Evolutionary conservation across 768 basidiomycete species (phyloP), one percentile per base, ranked within the genome.

Genomic region (Lactarius akahatsu): DNA sequence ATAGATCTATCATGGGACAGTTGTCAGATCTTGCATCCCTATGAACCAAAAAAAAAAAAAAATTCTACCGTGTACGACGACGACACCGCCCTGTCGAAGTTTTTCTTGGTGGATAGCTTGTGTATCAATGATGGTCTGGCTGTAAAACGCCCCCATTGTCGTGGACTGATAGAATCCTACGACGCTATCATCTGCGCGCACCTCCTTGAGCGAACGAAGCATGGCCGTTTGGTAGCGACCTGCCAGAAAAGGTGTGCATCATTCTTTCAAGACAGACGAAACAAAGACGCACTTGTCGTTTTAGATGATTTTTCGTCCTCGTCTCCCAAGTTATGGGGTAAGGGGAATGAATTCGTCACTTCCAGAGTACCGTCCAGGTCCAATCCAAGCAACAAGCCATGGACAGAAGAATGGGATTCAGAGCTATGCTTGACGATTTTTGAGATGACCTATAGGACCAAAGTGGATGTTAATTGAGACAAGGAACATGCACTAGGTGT

Each of bases 161-260:
- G 89, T 93, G 54, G 91, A 91, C 74, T 96, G 93, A 79, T 98
- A 98, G 77, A 96, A 94, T 45, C 96, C 96, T 63, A 97, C 90
- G 40, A 95, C 86, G 70, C 88, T 93, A 77, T 96, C 94, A 73
- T 96, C 94, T 43, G 88, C 86, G 72, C 92, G 90, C 62, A 96
- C 94, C 75, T 96, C 94, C 74, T 92, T 91, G 73, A 98, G 81
- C 28, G 91, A 89, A 63, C 91, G 86, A 56, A 95, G 80, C 92
- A 95, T 92, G 64, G 87, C 83, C 41, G 84, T 80, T 77, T 95
- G 92, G 75, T 94, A 94, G 55, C 91, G 89, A 63, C 83, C 89
- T 92, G 72, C 38, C 55, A 58, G 70, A 18, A 38, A 11, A 36
- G 34, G 56, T 45, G 20, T 28, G 54, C 38, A 43, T 16, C 38